Conservation (phyloP, 1,284 basidiomycete species). For the Anthracocystis walkeri region DNA sequence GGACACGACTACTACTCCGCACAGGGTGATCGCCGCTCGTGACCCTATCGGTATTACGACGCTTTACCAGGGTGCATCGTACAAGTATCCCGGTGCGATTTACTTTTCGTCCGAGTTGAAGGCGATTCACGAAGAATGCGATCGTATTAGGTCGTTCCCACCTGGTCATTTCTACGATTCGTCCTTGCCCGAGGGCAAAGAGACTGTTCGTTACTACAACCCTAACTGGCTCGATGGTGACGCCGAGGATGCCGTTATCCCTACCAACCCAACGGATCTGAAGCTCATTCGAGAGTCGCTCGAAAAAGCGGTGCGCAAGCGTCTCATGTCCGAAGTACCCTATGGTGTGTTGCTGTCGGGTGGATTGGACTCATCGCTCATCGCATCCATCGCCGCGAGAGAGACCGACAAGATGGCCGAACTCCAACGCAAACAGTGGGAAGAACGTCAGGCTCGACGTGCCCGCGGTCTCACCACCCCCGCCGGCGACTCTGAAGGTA, state of each 20-base stretch:
- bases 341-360: slow-evolving; percentile 97
- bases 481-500: slow-evolving; percentile 53
- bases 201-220: slow-evolving; percentile 69
- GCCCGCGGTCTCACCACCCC: slow-evolving; percentile 58
- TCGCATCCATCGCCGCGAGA: slow-evolving; percentile 94
- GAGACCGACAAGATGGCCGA: slow-evolving; percentile 86
- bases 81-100: slow-evolving; percentile 82
- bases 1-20: slow-evolving; percentile 89
- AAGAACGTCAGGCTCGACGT: slow-evolving; percentile 70
- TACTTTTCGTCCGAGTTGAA: slow-evolving; percentile 98
- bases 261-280: slow-evolving; percentile 78
- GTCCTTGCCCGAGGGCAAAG: slow-evolving; percentile 63
- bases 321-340: slow-evolving; percentile 98
- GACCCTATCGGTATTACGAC: slow-evolving; percentile 99
- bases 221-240: slow-evolving; percentile 70
- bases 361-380: slow-evolving; percentile 94
- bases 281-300: slow-evolving; percentile 77
- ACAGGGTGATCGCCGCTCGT: slow-evolving; percentile 91
- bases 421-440: slow-evolving; percentile 73
- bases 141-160: slow-evolving; percentile 93
- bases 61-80: slow-evolving; percentile 94
- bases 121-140: slow-evolving; percentile 90
- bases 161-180: slow-evolving; percentile 83
- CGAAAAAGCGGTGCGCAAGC: slow-evolving; percentile 92
- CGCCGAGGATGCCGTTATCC: slow-evolving; percentile 74